Evolutionary conservation across 148 eudicot species (phyloP).

Genomic region (Polygonum aviculare): DNA sequence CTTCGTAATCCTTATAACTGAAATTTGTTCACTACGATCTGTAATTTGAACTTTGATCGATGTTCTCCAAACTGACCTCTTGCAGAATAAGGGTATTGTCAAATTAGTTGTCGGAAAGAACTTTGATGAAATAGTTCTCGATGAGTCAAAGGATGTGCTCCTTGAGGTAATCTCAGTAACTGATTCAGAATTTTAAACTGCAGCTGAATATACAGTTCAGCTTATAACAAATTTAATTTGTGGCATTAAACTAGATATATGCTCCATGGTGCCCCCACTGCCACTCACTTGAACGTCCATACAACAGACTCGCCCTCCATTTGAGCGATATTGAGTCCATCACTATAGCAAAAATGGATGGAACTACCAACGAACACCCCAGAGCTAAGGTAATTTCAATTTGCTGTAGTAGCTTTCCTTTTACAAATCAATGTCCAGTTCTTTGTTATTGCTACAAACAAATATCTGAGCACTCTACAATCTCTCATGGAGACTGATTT

Average conservation of each 20-base stretch:
- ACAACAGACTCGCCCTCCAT: slow-evolving; percentile 35
- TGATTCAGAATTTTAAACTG: not conserved
- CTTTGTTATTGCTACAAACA: not conserved
- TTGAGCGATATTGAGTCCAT: slow-evolving; percentile 34
- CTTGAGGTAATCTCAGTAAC: slow-evolving; percentile 32
- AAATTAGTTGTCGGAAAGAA: slow-evolving; percentile 78
- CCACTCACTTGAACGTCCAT: slow-evolving; percentile 36
- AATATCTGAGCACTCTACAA: not conserved
- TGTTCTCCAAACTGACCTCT: not conserved
- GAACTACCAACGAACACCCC: slow-evolving; percentile 54
- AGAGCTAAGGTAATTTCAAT: slow-evolving; percentile 33
- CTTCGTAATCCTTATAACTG: not conserved
- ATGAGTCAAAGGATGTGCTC: slow-evolving; percentile 59
- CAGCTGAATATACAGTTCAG: not conserved
- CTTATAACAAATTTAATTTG: not conserved
- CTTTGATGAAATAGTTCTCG: slow-evolving; percentile 63
- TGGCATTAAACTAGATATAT: slow-evolving; percentile 28
- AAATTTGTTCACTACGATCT: not conserved
- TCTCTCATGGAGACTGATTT: not conserved
- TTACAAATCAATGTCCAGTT: not conserved
- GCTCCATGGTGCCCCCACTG: slow-evolving; percentile 59
- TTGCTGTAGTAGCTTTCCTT: not conserved
- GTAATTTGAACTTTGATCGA: not conserved
- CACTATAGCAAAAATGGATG: slow-evolving; percentile 61
- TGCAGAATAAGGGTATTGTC: slow-evolving; percentile 69